These are phyloP conservation scores for Xerophyta viscosa DNA, from an alignment of 106 monocot genomes.

Conservation along the genomic window DNA sequence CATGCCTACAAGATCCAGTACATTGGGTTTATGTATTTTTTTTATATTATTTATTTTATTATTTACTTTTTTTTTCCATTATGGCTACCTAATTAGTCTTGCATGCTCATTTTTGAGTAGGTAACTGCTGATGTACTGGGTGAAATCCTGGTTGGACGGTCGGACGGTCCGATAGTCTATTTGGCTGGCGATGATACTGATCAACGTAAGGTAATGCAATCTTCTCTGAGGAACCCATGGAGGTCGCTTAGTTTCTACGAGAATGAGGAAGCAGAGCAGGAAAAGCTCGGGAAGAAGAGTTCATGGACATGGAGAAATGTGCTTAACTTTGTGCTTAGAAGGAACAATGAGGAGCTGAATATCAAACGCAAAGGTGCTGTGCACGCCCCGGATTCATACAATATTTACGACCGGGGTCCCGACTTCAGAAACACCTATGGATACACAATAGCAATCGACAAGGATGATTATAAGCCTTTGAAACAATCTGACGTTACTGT, in stretches of 20 bases:
- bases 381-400: constrained; percentile 50
- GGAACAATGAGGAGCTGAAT: neutral
- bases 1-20: too few relatives aligned
- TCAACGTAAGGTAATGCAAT: neutral
- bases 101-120: constrained; percentile 26
- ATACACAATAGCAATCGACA: constrained; percentile 47
- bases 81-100: too few relatives aligned
- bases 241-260: neutral
- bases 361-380: constrained; percentile 7
- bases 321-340: constrained; percentile 25
- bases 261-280: constrained; percentile 13
- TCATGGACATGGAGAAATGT: constrained; percentile 42
- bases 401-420: constrained; percentile 52
- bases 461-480: constrained; percentile 54
- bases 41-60: too few relatives aligned
- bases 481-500: constrained; percentile 51
- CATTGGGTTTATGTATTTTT: too few relatives aligned
- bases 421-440: constrained; percentile 69
- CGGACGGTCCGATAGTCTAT: constrained; percentile 50
- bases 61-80: too few relatives aligned
- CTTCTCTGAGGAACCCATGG: neutral
- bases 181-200: constrained; percentile 18
- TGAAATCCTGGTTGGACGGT: constrained; percentile 12
- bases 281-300: neutral
- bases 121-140: constrained; percentile 39